Percentiles rank a stretch among this genome's conserved stretches.
These are phyloP conservation scores for Aureobasidium sp. DNA, from an alignment of 2,329 filamentous ascomycete species.

Conservation along the genomic window DNA sequence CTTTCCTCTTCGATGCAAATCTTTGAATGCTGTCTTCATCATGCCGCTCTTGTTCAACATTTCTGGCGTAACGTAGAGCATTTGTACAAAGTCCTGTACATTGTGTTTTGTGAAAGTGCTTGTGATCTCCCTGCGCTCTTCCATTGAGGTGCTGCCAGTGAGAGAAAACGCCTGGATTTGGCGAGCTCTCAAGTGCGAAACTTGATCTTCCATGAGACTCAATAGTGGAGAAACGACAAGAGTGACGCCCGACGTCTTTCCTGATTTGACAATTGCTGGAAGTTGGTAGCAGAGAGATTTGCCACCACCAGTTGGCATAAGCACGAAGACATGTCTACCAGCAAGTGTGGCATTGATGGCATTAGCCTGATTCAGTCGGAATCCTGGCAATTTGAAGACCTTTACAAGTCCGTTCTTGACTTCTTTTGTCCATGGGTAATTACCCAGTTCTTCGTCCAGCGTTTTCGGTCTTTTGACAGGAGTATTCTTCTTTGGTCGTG, in stretches of 20 bases:
- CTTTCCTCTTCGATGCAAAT: slow-evolving; percentile 61
- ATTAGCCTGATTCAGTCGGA: slow-evolving; percentile 85
- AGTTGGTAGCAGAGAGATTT: slow-evolving; percentile 97
- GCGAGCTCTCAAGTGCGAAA: slow-evolving; percentile 68
- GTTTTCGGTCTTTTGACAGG: slow-evolving; percentile 17
- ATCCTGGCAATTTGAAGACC: slow-evolving; percentile 76
- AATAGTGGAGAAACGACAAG: slow-evolving; percentile 91
- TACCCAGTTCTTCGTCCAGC: slow-evolving; percentile 40
- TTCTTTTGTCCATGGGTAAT: slow-evolving; percentile 76
- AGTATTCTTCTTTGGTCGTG: slow-evolving; percentile 14
- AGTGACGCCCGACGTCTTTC: slow-evolving; percentile 78
- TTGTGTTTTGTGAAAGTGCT: slow-evolving; percentile 53
- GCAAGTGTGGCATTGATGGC: slow-evolving; percentile 88
- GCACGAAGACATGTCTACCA: slow-evolving; percentile 84
- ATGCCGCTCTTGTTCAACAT: slow-evolving; percentile 79
- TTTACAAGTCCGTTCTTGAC: slow-evolving; percentile 75
- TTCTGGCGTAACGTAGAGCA: slow-evolving; percentile 93
- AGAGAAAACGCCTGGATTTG: slow-evolving; percentile 74
- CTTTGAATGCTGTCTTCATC: slow-evolving; percentile 59
- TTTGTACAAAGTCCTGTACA: slow-evolving; percentile 70
- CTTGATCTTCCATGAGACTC: slow-evolving; percentile 96
- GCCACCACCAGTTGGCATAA: slow-evolving; percentile 96
- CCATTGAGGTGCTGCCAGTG: slow-evolving; percentile 64
- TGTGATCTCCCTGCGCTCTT: slow-evolving; percentile 61
- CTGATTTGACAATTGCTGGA: slow-evolving; percentile 74